Evolutionary conservation across 441 rosid genomes (phyloP).

Genomic region (Adansonia gregorii): DNA sequence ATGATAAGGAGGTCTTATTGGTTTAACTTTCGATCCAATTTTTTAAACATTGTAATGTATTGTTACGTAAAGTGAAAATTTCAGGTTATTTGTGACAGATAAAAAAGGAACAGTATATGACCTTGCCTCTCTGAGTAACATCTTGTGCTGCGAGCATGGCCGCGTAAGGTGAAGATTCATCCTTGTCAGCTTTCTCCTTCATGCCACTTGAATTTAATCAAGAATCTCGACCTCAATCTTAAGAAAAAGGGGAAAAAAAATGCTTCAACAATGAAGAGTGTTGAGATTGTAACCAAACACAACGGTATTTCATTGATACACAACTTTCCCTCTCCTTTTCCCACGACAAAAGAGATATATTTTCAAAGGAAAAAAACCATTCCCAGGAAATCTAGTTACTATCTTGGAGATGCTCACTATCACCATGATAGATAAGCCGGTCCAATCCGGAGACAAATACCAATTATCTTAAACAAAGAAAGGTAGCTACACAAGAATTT

Average conservation of each 20-base stretch:
- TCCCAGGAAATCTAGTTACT: neutral
- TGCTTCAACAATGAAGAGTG: neutral
- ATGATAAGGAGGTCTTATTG: too few species aligned
- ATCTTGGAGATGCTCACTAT: neutral
- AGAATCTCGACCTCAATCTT: neutral
- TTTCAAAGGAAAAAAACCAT: neutral
- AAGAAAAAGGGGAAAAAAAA: neutral
- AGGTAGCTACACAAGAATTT: too few species aligned
- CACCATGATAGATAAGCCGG: neutral
- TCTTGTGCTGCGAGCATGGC: slow-evolving; percentile 85
- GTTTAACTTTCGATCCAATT: too few species aligned
- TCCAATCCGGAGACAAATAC: too few species aligned
- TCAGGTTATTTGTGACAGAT: neutral
- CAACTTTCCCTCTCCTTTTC: neutral
- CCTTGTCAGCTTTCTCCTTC: slow-evolving; percentile 75
- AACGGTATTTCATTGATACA: neutral
- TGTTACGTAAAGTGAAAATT: neutral
- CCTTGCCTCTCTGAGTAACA: slow-evolving; percentile 72
- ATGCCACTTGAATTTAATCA: slow-evolving; percentile 49
- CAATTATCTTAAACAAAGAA: too few species aligned
- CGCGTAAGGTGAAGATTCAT: slow-evolving; percentile 73
- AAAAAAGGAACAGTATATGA: neutral
- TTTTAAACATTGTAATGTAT: too few species aligned
- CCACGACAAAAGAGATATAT: neutral
- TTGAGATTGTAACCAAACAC: neutral